Evolutionary conservation across 306 rosid species (phyloP), one percentile per base, ranked within the genome.

Genomic region (Bauhinia variegata): DNA sequence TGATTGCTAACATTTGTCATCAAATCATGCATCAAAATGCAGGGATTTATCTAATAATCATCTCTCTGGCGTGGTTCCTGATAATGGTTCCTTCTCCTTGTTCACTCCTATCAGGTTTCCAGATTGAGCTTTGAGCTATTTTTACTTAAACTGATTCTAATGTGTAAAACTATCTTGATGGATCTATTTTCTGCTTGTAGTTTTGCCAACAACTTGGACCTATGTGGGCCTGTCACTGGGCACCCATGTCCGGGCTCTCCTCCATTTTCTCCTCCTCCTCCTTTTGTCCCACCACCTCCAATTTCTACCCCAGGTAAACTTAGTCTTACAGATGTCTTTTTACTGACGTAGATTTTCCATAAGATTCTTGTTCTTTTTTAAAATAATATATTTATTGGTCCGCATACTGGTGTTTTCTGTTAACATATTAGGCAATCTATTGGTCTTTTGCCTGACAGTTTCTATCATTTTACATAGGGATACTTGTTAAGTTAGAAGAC

Each of bases 221-320:
- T 95, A 11, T 95, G 99, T 74, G 99, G 99, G 60, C 99, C 97
- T n/a, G 99, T 95, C 30, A 88, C 99, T 56, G 96, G 96, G 48
- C 97, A 62, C 46, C 99, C 99, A 19, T 95, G 99, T 85, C 99
- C 99, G 14, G 97, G 97, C 65, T 90, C 99, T 58, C 99, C 99
- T 47, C 99, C 99, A 64, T 95, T 95, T 79, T 90, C 99, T 61
- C 99, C 99, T 56, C 99, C 99, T 70, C 99, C 99, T 4, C 99
- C 99, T 18, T 95, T 90, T 86, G 89, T 90, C 5, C 99, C 95
- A 49, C 96, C 99, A 7, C 88, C 97, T 2, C 95, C 99, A 42
- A 78, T 85, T 60, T 78, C 99, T 71, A 54, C 69, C 50, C 97
- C 96, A 75, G 99, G 99, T 93, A 82, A 83, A 59, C 30, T 50